Evolutionary conservation across 1,284 basidiomycete genomes (phyloP), one percentile per base, ranked within the genome.

Genomic region (Boletus hoseneyae): DNA sequence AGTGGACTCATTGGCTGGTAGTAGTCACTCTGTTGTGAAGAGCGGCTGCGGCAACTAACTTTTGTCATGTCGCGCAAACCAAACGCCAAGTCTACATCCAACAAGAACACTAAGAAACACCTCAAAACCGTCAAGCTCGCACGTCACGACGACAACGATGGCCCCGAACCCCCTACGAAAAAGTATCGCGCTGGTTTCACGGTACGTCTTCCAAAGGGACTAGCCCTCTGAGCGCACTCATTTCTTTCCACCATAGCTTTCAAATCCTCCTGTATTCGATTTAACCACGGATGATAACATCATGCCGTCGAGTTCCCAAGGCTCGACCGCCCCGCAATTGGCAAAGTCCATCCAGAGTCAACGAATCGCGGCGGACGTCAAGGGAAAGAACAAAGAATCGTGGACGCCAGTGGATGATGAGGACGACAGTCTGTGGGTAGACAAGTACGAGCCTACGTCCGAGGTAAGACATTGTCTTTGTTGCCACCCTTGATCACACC

Each of bases 371-470:
- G 60, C 54, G 35, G 67, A 62, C 27, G 23, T 52, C 40, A 78
- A 77, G 51, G 71, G 70, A 18, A 83, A 83, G 60, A 71, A 65
- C 34, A 85, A 79, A 59, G 74, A 51, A 25, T 45, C 48, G 30
- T 30, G 23, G 6, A 21, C 45, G 13, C 6, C 5, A 12, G 41
- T 33, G 4, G 37, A 50, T 21, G 16, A 34, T 45, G 54, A 54
- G 73, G 77, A 78, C 45, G 74, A 77, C 44, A 63, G 66, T 27
- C 70, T 93, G 52, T 94, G 91, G 91, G 78, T 90, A 2, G 91
- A 93, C 59, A 75, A 74, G 23, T 90, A 87, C 57, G 82, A 82
- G 56, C 92, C 92, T 2, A 71, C 57, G 0, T 75, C 71, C 2
- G 83, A 87, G 72, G 89, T 89, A 52, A 43, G 71, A 48, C 40